phyloP scores from a whole-genome alignment of 2,329 filamentous ascomycete species.

The Cladosporium colombiae region DNA sequence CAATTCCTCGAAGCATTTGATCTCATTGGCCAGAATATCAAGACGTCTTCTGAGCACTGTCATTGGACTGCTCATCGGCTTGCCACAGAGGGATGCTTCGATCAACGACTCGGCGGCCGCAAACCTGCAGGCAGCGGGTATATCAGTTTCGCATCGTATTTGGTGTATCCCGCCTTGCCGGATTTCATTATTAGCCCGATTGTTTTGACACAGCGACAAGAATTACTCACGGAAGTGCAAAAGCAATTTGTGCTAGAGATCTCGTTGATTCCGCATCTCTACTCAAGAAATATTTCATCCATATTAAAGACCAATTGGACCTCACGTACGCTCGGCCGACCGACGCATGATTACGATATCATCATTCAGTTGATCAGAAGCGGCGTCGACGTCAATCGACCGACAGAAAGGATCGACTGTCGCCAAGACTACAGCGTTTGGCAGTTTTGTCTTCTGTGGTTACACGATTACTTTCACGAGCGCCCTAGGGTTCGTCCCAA shows the following conservation, averaged over 20 bases:
- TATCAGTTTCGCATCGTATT: not conserved
- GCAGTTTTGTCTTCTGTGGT: not conserved
- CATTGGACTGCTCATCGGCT: not conserved
- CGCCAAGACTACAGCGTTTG: not conserved
- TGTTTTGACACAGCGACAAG: not conserved
- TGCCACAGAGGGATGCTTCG: no score
- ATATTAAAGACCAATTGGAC: no score
- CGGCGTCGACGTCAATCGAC: not conserved
- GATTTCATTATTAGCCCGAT: not conserved
- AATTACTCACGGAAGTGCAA: not conserved
- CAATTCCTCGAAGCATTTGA: not conserved
- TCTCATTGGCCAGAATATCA: not conserved
- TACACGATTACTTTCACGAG: not conserved
- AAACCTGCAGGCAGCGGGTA: not conserved
- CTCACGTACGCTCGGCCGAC: no score
- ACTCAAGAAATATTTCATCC: no score
- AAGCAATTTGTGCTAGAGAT: not conserved
- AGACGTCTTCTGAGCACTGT: not conserved
- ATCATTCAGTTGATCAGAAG: not conserved
- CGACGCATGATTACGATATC: not conserved
- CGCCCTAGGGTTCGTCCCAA: no score
- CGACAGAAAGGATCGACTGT: not conserved
- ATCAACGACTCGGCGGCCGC: not conserved
- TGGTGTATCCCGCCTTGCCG: not conserved
- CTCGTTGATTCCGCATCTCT: not conserved